Evolutionary conservation across 208 protist genomes (phyloP).

Genomic region (Plasmodiophora brassicae): DNA sequence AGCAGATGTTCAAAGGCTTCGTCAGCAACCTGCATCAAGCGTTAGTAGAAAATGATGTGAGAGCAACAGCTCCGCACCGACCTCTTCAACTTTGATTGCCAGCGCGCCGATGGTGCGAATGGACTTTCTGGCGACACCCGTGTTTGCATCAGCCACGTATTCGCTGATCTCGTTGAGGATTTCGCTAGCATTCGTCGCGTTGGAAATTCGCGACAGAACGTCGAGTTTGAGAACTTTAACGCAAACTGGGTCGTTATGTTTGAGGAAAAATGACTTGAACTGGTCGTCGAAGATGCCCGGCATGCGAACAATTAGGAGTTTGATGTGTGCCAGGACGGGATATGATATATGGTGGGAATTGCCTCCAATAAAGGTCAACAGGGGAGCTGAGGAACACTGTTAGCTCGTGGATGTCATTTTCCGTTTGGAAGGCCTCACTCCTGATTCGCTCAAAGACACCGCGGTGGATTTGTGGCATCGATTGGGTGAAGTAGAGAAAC

Average conservation of each 20-base stretch:
- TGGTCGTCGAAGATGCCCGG: slow-evolving; percentile 62
- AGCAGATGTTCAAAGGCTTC: slow-evolving; percentile 54
- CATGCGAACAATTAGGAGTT: slow-evolving; percentile 65
- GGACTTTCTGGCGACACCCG: slow-evolving; percentile 31
- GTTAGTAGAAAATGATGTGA: neutral
- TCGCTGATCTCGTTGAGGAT: slow-evolving; percentile 74
- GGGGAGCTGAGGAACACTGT: neutral
- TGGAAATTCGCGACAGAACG: slow-evolving; percentile 65
- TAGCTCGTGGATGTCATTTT: too few relatives aligned
- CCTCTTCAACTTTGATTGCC: slow-evolving; percentile 7
- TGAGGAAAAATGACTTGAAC: slow-evolving; percentile 62
- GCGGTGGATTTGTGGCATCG: slow-evolving; percentile 67
- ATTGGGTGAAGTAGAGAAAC: slow-evolving; percentile 78
- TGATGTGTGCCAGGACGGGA: slow-evolving; percentile 71
- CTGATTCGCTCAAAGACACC: slow-evolving; percentile 57
- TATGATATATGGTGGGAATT: slow-evolving; percentile 55
- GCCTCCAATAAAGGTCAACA: neutral
- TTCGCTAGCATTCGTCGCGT: slow-evolving; percentile 54
- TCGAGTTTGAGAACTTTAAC: slow-evolving; percentile 74
- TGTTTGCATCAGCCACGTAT: slow-evolving; percentile 58
- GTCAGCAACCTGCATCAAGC: neutral
- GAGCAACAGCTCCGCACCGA: neutral
- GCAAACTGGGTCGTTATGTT: slow-evolving; percentile 67
- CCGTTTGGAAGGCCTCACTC: neutral
- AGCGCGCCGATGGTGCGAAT: slow-evolving; percentile 47